phyloP scores from a whole-genome alignment of 1,139 yeast genomes.

The Saccharomyces pastorianus region DNA sequence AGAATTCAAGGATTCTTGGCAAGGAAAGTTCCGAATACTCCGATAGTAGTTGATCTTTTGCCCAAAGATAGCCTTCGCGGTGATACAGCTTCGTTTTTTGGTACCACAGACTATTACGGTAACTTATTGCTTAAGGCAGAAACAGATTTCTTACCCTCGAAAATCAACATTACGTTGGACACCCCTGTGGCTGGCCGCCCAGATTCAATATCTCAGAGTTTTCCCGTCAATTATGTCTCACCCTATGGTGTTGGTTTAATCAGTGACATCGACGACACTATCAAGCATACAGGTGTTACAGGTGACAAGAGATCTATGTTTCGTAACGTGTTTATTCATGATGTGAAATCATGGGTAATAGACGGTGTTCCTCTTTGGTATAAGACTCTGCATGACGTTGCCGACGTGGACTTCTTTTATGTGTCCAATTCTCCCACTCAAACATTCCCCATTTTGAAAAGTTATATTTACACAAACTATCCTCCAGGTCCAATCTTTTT shows the following conservation, averaged over 20 bases:
- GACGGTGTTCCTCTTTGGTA: conserved; percentile 74
- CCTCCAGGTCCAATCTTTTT: conserved; percentile 73
- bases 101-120: conserved; percentile 52
- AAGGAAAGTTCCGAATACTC: conserved; percentile 46
- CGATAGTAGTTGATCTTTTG: conserved; percentile 39
- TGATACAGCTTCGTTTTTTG: conserved; percentile 27
- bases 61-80: conserved; percentile 38
- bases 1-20: conserved; percentile 56
- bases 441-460: conserved; percentile 54
- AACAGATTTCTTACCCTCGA: conserved; percentile 49
- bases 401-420: conserved; percentile 64
- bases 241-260: conserved; percentile 55
- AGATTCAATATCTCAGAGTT: conserved; percentile 9
- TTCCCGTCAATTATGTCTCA: conserved; percentile 11
- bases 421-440: conserved; percentile 97
- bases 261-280: conserved; percentile 91
- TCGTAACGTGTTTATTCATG: conserved; percentile 64
- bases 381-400: conserved; percentile 33
- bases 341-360: conserved; percentile 56
- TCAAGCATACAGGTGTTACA: conserved; percentile 80
- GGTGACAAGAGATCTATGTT: conserved; percentile 80
- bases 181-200: conserved; percentile 15
- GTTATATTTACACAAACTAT: conserved; percentile 48
- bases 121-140: conserved; percentile 44
- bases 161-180: conserved; percentile 30